Percentiles rank a stretch among this genome's conserved stretches.
Evolutionary conservation across 257 asterid species (phyloP).

Genomic region (Solanum clarkiae): DNA sequence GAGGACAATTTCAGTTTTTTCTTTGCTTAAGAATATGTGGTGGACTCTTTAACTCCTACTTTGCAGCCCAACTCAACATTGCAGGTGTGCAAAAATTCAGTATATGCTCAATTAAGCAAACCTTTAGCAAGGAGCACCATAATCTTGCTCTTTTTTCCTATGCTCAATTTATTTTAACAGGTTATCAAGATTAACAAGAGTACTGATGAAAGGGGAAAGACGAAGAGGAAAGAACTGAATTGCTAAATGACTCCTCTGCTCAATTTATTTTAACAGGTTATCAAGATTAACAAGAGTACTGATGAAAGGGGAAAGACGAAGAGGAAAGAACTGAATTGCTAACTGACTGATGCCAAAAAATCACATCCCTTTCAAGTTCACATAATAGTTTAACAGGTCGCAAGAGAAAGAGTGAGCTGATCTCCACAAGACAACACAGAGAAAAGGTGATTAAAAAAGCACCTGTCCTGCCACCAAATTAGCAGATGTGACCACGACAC

Average conservation of each 20-base stretch:
- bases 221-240: neutral
- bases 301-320: neutral
- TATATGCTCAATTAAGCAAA: neutral
- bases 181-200: neutral
- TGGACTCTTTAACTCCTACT: neutral
- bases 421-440: neutral
- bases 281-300: neutral
- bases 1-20: neutral
- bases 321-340: neutral
- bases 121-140: neutral
- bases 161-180: neutral
- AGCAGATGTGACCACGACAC: slow-evolving; percentile 80
- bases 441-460: slow-evolving; percentile 2
- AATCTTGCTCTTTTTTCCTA: neutral
- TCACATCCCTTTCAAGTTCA: neutral
- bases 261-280: neutral
- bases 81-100: neutral
- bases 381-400: neutral
- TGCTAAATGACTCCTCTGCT: neutral
- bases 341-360: neutral
- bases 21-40: neutral
- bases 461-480: slow-evolving; percentile 90
- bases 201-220: neutral
- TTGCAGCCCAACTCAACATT: neutral
- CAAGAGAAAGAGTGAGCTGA: neutral